A percentile compares a stretch with the other conserved stretches of the same genome.
phyloP scores from a whole-genome alignment of 2,329 filamentous ascomycete genomes.

The Myriosclerotinia curreyana region DNA sequence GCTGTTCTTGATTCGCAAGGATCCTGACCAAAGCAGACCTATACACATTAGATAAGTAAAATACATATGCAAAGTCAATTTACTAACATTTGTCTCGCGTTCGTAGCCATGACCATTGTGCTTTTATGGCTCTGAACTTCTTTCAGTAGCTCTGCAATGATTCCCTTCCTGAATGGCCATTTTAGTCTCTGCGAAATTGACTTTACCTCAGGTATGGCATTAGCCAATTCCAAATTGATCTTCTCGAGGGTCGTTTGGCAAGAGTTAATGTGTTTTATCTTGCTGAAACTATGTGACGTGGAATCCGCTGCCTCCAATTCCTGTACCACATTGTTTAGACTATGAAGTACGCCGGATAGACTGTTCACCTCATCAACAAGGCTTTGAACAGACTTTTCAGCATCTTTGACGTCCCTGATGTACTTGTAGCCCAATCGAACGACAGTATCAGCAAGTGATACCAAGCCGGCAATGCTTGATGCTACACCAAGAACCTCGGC shows the following conservation, averaged over 20 bases:
- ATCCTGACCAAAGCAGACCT: conserved; percentile 12
- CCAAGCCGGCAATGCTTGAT: conserved; percentile 21
- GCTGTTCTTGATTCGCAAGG: conserved; percentile 9
- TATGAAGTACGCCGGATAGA: conserved; percentile 23
- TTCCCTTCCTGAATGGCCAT: conserved; percentile 26
- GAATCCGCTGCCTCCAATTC: conserved; percentile 1
- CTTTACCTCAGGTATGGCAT: not conserved
- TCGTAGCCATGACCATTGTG: conserved; percentile 26
- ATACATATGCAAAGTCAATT: not conserved
- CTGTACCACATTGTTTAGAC: conserved; percentile 5
- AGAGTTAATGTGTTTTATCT: conserved; percentile 23
- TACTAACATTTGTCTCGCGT: conserved; percentile 22
- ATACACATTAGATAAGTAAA: not conserved
- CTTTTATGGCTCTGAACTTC: conserved; percentile 28
- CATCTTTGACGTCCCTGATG: conserved; percentile 21
- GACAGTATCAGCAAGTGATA: conserved; percentile 22
- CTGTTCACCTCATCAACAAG: conserved; percentile 22
- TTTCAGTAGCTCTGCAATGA: conserved; percentile 17
- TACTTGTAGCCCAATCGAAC: conserved; percentile 21
- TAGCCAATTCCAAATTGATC: conserved; percentile 20
- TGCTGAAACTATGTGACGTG: not conserved
- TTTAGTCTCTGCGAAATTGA: conserved; percentile 18
- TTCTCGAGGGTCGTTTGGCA: conserved; percentile 25
- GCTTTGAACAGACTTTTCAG: conserved; percentile 6
- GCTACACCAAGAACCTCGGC: conserved; percentile 1